Conservation (phyloP, 2,329 filamentous ascomycete genomes). For the Scleromitrula shiraiana region DNA sequence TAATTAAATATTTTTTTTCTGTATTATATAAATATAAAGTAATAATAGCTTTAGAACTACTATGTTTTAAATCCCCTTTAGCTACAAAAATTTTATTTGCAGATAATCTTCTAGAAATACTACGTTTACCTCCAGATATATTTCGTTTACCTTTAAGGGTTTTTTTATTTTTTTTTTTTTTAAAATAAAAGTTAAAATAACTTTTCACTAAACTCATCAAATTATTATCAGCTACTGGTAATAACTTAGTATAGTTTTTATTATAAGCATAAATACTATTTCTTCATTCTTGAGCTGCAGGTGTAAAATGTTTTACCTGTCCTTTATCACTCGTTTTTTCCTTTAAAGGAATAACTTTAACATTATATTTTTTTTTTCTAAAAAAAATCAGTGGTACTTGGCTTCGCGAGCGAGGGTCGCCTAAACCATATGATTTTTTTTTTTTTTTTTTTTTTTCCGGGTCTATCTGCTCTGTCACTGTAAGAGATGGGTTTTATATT, state of each 20-base stretch:
- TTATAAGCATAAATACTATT: slow-evolving; percentile 27
- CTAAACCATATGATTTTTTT: too few species aligned
- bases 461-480: too few species aligned
- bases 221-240: slow-evolving; percentile 22
- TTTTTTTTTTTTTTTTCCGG: too few species aligned
- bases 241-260: slow-evolving; percentile 23
- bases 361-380: slow-evolving; percentile 16
- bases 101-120: slow-evolving; percentile 15
- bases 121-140: slow-evolving; percentile 5
- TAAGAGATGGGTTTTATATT: slow-evolving; percentile 4
- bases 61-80: slow-evolving; percentile 19
- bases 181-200: slow-evolving; percentile 21
- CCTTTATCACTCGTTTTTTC: slow-evolving; percentile 13
- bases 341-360: slow-evolving; percentile 14
- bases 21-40: slow-evolving; percentile 17
- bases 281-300: slow-evolving; percentile 25
- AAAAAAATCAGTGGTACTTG: slow-evolving; percentile 14
- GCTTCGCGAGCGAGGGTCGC: too few species aligned
- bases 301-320: slow-evolving; percentile 14
- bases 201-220: slow-evolving; percentile 25
- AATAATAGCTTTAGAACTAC: slow-evolving; percentile 14
- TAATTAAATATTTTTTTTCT: slow-evolving; percentile 20
- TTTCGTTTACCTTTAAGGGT: slow-evolving; percentile 13
- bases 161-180: slow-evolving; percentile 3
- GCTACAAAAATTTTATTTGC: slow-evolving; percentile 18